Base-by-base conservation (phyloP, 2,329 filamentous ascomycete species). In the Anisogramma anomala region DNA sequence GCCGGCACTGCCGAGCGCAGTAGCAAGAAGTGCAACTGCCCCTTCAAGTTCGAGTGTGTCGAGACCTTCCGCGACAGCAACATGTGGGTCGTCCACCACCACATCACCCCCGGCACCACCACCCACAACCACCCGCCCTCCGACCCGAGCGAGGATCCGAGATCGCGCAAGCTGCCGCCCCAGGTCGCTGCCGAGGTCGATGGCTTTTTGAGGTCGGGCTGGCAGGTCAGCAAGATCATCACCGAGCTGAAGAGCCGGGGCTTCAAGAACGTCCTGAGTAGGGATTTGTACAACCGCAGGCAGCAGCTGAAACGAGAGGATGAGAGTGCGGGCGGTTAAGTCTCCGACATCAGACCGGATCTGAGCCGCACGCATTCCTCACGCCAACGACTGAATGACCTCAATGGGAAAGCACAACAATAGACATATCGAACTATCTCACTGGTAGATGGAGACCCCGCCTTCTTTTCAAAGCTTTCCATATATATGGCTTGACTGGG, bases 71-170 rank as follows among this genome's bases (percentile, higher is more conserved):
- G 54, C 33, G 59, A 57, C 35, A 52, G 52, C 33, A 57, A 60
- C 43, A 50, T 59, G 37, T 62, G 58, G 53, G 52, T 56, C 41
- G 55, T 62, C 32, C 59, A 62, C 49, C 61, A 61, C 43, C 44
- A 46, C n/a, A 46, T 46, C 36, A 46, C 44, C 22, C 41, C 44
- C 6, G 44, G 44, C 28, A 46, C 44, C 20, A 58, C 58, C n/a
- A 58, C 59, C 46, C 58, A 61, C 50, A 61, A 61, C 52, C 58
- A 61, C 43, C 52, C 52, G 1, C 57, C 58, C 8, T 57, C 57
- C 19, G 58, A 60, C 48, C 51, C 58, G 14, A 54, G 53, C 39
- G 54, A 54, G n/a, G 58, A 61, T 37, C 58, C 58, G n/a, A 46
- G 58, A 3, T 56, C 56, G 14, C 48, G 58, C 31, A 59, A 58